A percentile compares a stretch with the other conserved stretches of the same genome.
These are phyloP conservation scores for Mychonastes homosphaera DNA, from an alignment of 139 green algal genomes.

Conservation along the genomic window DNA sequence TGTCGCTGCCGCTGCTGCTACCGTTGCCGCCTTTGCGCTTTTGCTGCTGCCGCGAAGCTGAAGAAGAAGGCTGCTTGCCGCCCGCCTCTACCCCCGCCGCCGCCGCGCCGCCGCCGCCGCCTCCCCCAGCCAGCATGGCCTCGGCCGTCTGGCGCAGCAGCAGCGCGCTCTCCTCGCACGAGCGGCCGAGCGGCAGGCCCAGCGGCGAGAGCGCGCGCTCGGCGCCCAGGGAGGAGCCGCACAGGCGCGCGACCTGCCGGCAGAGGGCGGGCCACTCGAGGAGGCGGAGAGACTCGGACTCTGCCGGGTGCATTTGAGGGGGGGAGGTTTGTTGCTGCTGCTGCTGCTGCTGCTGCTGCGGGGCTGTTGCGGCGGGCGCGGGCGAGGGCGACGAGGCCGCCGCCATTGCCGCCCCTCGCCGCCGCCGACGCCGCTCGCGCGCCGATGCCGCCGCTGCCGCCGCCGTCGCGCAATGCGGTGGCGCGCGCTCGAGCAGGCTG, in stretches of 20 bases:
- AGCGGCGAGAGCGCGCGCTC: slow-evolving; percentile 20
- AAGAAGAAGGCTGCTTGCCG: not conserved
- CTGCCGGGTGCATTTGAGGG: not conserved
- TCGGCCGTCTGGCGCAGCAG: slow-evolving; percentile 65
- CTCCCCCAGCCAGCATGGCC: slow-evolving; percentile 26
- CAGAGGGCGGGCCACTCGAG: slow-evolving; percentile 64
- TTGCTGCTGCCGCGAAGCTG: not conserved
- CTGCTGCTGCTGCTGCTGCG: too few species aligned
- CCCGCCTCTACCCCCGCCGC: not conserved
- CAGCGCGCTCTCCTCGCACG: slow-evolving; percentile 36
- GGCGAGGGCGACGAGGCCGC: too few species aligned
- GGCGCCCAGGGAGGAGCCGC: slow-evolving; percentile 48
- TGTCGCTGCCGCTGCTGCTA: not conserved
- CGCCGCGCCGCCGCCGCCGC: slow-evolving; percentile 18
- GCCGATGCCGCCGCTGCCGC: too few species aligned
- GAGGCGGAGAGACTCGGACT: slow-evolving; percentile 39
- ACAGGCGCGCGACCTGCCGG: slow-evolving; percentile 62
- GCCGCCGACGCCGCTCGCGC: too few species aligned
- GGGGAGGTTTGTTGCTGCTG: too few species aligned
- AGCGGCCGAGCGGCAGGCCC: slow-evolving; percentile 38
- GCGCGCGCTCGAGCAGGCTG: too few species aligned
- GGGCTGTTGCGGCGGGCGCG: too few species aligned
- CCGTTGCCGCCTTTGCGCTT: not conserved
- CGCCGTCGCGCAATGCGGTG: too few species aligned
- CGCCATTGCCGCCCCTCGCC: too few species aligned